A percentile compares a stretch with the other conserved stretches of the same genome.
Conservation (phyloP, 371 early-diverging fungal genomes). For the Mortierella sp. region DNA sequence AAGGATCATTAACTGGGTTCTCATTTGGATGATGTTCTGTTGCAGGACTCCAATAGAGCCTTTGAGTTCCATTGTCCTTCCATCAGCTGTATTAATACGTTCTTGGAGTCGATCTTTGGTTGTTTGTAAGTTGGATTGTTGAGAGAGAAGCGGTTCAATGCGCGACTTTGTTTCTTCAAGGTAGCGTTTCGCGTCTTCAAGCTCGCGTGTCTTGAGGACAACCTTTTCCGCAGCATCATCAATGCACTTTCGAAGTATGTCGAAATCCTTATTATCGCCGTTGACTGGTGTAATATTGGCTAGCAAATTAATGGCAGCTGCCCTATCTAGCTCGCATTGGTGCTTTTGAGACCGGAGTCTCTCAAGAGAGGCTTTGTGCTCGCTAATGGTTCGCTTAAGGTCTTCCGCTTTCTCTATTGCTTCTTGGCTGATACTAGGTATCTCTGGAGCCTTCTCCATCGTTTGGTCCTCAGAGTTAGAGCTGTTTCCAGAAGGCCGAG, state of each 20-base stretch:
- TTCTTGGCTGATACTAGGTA: neutral
- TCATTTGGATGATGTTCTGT: constrained; percentile 32
- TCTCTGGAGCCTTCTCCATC: neutral
- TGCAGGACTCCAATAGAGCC: constrained; percentile 13
- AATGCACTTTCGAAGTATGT: neutral
- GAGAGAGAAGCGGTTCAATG: neutral
- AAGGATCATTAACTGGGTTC: constrained; percentile 28
- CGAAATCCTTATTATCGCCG: neutral
- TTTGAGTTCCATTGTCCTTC: constrained; percentile 14
- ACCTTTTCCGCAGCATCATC: constrained; percentile 18
- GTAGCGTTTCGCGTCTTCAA: constrained; percentile 29
- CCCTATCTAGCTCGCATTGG: constrained; percentile 17
- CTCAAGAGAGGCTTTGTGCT: constrained; percentile 18
- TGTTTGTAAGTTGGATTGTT: neutral
- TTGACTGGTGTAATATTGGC: neutral
- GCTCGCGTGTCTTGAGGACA: constrained; percentile 21
- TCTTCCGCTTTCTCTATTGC: constrained; percentile 3
- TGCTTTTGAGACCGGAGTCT: constrained; percentile 23
- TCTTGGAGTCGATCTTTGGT: constrained; percentile 6
- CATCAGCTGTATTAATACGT: neutral
- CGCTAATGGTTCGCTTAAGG: constrained; percentile 12
- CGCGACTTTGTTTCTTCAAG: constrained; percentile 12
- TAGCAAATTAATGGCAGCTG: neutral
- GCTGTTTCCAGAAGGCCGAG: neutral
- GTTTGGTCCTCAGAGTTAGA: constrained; percentile 6